Percentiles rank a stretch among this genome's conserved stretches.
These are phyloP conservation scores for Chaetomiaceae sp. DNA, from an alignment of 2,329 filamentous ascomycete species.

Conservation along the genomic window DNA sequence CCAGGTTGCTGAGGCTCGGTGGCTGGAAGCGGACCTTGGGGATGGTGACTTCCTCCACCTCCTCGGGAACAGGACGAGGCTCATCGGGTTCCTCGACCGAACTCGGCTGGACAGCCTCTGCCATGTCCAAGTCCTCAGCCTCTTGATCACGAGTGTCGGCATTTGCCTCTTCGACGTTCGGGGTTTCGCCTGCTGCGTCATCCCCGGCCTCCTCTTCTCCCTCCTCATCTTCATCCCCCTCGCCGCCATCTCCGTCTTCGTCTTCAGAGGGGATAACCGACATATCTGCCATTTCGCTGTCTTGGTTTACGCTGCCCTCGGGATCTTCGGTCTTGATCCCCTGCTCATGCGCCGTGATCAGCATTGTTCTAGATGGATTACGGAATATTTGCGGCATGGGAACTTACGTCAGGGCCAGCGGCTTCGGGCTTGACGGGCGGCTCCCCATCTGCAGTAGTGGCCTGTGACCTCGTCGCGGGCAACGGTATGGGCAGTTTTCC, in stretches of 20 bases:
- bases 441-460: conserved; percentile 34
- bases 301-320: conserved; percentile 42
- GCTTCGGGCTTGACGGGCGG: conserved; percentile 38
- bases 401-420: conserved; percentile 38
- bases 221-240: conserved; percentile 45
- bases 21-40: conserved; percentile 29
- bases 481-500: conserved; percentile 53
- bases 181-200: conserved; percentile 44
- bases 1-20: conserved; percentile 29
- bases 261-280: conserved; percentile 45
- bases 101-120: conserved; percentile 23
- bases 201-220: conserved; percentile 39
- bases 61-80: conserved; percentile 5
- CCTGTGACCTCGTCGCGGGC: conserved; percentile 33
- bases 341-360: conserved; percentile 28
- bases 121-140: conserved; percentile 26
- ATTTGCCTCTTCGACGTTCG: conserved; percentile 30
- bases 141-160: conserved; percentile 30
- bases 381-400: neutral
- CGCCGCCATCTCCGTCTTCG: conserved; percentile 46
- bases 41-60: conserved; percentile 24
- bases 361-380: neutral
- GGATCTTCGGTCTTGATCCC: conserved; percentile 41
- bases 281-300: conserved; percentile 52
- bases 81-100: conserved; percentile 26